Evolutionary conservation across 2,329 filamentous ascomycete species (phyloP).

Genomic region (Phialophora tarda): DNA sequence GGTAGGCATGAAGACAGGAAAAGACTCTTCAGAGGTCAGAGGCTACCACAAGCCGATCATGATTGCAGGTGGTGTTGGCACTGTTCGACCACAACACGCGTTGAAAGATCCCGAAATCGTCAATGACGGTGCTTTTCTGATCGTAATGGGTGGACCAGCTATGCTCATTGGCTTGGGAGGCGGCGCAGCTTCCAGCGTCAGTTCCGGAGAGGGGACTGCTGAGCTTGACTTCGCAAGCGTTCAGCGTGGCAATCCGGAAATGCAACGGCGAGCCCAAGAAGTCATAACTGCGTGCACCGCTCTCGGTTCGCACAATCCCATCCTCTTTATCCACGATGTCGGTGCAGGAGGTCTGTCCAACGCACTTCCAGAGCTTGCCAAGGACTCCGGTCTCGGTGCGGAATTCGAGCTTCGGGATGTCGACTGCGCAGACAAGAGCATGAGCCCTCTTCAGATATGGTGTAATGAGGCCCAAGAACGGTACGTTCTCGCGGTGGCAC

Average conservation of each 20-base stretch:
- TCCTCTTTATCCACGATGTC: conserved; percentile 96
- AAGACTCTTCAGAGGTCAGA: conserved; percentile 71
- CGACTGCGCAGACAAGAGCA: conserved; percentile 84
- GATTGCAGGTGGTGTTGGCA: conserved; percentile 95
- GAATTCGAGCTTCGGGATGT: conserved; percentile 93
- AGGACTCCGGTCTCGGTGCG: conserved; percentile 89
- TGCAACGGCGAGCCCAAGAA: conserved; percentile 93
- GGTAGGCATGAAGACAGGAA: conserved; percentile 66
- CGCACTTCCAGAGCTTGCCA: conserved; percentile 85
- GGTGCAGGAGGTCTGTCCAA: conserved; percentile 88
- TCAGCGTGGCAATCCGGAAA: conserved; percentile 94
- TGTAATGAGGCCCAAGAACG: conserved; percentile 96
- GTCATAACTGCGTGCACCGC: conserved; percentile 94
- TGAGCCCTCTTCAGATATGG: conserved; percentile 98
- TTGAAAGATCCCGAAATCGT: conserved; percentile 82
- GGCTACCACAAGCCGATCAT: conserved; percentile 99
- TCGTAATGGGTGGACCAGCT: conserved; percentile 92
- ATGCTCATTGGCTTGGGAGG: conserved; percentile 98
- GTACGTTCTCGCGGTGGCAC: conserved; percentile 88
- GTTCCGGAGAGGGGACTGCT: conserved; percentile 84
- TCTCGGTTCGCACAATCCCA: conserved; percentile 82
- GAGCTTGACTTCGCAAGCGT: conserved; percentile 97
- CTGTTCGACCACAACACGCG: conserved; percentile 86
- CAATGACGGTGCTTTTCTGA: conserved; percentile 82
- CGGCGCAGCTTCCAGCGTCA: conserved; percentile 89